Evolutionary conservation across 805 yeast species (phyloP).

Genomic region (Yamadazyma olivae): DNA sequence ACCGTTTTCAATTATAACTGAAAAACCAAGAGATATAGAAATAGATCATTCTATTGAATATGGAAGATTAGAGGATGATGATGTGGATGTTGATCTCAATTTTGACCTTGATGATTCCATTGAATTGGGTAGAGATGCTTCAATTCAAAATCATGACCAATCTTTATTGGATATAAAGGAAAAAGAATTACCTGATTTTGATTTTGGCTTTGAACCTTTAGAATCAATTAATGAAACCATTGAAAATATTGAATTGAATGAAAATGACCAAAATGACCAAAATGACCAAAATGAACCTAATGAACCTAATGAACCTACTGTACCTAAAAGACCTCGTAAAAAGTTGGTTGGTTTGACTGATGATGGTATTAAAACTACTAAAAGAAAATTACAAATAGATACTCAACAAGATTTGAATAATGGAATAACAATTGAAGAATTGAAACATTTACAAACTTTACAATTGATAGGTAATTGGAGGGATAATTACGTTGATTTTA

Average conservation of each 20-base stretch:
- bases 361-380: conserved; percentile 45
- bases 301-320: conserved; percentile 19
- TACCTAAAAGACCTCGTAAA: conserved; percentile 6
- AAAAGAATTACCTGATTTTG: conserved; percentile 18
- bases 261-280: conserved; percentile 1
- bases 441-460: conserved; percentile 25
- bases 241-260: conserved; percentile 2
- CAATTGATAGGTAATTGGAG: conserved; percentile 16
- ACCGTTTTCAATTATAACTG: background rate
- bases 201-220: conserved; percentile 38
- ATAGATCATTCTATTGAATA: conserved; percentile 52
- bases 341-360: conserved; percentile 33
- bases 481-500: conserved; percentile 19
- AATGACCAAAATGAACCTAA: conserved; percentile 4
- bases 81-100: conserved; percentile 53
- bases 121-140: conserved; percentile 51
- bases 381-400: conserved; percentile 48
- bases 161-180: conserved; percentile 13
- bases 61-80: conserved; percentile 46
- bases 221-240: conserved; percentile 27
- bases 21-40: background rate
- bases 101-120: conserved; percentile 45
- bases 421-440: conserved; percentile 35
- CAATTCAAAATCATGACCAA: conserved; percentile 20
- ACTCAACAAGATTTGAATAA: conserved; percentile 41